A percentile compares a stretch with the other conserved stretches of the same genome.
phyloP scores from a whole-genome alignment of 2,329 filamentous ascomycete species.

The Epichloe festucae region DNA sequence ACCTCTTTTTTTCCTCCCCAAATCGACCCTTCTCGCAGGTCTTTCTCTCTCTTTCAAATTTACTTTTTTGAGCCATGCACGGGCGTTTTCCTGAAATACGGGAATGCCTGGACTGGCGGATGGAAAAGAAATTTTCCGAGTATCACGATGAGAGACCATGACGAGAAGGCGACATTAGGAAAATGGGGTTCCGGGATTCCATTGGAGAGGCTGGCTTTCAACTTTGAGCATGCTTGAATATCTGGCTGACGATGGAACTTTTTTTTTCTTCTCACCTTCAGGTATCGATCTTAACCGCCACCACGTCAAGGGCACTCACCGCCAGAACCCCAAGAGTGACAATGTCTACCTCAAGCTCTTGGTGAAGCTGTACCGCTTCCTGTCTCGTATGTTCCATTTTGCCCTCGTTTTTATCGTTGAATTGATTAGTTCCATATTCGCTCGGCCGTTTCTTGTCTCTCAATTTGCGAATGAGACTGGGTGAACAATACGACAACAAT shows the following conservation, averaged over 20 bases:
- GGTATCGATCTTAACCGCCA: constrained; percentile 62
- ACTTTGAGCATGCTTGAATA: constrained; percentile 49
- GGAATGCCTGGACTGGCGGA: constrained; percentile 2
- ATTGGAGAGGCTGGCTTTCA: constrained; percentile 7
- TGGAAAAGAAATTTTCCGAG: not conserved
- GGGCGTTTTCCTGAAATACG: constrained; percentile 10
- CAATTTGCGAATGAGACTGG: not conserved
- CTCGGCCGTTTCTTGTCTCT: not conserved
- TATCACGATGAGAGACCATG: not conserved
- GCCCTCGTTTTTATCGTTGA: constrained; percentile 25
- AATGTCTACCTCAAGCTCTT: constrained; percentile 96
- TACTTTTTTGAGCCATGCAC: constrained; percentile 2
- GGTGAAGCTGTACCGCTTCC: constrained; percentile 96
- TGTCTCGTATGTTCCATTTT: constrained; percentile 54
- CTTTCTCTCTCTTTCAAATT: not conserved
- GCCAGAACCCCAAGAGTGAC: constrained; percentile 93
- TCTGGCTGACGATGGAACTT: constrained; percentile 47
- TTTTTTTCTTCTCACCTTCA: constrained; percentile 23
- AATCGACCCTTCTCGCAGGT: not conserved
- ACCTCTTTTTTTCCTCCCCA: not conserved
- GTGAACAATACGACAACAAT: not conserved
- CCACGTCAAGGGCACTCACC: constrained; percentile 63
- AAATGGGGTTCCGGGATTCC: not conserved
- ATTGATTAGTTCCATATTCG: too few species aligned
- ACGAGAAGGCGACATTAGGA: not conserved